These are phyloP conservation scores for Kuraishia floccosa DNA, from an alignment of 805 yeast genomes.

Conservation along the genomic window DNA sequence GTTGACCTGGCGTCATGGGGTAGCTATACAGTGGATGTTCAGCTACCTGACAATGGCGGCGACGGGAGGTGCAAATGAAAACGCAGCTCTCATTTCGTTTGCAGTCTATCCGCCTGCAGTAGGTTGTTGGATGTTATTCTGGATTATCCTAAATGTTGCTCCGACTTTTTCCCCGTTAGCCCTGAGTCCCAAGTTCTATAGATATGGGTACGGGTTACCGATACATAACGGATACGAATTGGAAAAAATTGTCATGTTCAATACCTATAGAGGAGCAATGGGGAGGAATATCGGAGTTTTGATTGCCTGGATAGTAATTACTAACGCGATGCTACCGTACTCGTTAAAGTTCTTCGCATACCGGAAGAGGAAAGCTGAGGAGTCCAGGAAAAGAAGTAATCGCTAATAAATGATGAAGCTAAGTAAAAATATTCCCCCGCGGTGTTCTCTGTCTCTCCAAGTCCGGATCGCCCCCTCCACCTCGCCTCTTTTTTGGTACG, in stretches of 20 bases:
- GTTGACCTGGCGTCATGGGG: slow-evolving; percentile 31
- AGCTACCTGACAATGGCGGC: slow-evolving; percentile 55
- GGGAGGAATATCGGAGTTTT: slow-evolving; percentile 56
- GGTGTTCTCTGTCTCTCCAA: too few relatives aligned
- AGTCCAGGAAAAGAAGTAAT: too few relatives aligned
- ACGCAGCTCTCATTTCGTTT: slow-evolving; percentile 37
- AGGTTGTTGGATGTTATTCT: slow-evolving; percentile 58
- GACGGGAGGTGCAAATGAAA: slow-evolving; percentile 61
- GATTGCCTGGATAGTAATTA: slow-evolving; percentile 47
- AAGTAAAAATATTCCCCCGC: too few relatives aligned
- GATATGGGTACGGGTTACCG: slow-evolving; percentile 62
- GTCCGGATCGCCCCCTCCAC: too few relatives aligned
- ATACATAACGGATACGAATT: slow-evolving; percentile 48
- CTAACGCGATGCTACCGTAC: slow-evolving; percentile 31
- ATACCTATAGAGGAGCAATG: slow-evolving; percentile 41
- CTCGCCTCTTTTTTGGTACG: too few relatives aligned
- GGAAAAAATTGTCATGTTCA: slow-evolving; percentile 42
- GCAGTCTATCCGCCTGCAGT: slow-evolving; percentile 42
- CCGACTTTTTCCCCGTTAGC: slow-evolving; percentile 54
- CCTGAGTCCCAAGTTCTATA: slow-evolving; percentile 37
- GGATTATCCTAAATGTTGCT: slow-evolving; percentile 56
- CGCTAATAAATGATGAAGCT: too few relatives aligned
- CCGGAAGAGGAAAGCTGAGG: too few relatives aligned
- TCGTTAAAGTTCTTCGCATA: slow-evolving; percentile 29
- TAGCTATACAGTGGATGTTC: slow-evolving; percentile 57